A percentile compares a stretch with the other conserved stretches of the same genome.
Evolutionary conservation across 768 basidiomycete genomes (phyloP).

Genomic region (Cystofilobasidium macerans): DNA sequence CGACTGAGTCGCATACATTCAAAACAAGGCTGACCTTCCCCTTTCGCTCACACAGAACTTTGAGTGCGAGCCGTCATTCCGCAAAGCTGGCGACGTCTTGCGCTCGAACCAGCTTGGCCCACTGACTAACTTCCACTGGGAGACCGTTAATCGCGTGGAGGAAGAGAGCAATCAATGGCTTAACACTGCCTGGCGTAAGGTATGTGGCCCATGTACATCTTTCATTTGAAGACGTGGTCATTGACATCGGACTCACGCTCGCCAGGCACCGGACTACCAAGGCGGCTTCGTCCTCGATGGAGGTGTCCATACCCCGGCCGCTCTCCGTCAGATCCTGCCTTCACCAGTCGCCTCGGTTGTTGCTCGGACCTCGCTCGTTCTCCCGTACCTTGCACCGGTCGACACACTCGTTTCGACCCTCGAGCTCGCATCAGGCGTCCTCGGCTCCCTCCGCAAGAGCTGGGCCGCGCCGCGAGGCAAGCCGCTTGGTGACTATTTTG

Average conservation of each 20-base stretch:
- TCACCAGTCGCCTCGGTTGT: conserved; percentile 51
- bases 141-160: conserved; percentile 48
- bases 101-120: conserved; percentile 57
- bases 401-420: conserved; percentile 51
- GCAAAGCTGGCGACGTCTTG: conserved; percentile 37
- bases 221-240: not conserved
- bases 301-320: conserved; percentile 34
- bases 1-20: no score
- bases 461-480: conserved; percentile 3
- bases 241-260: no score
- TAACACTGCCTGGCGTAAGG: conserved; percentile 70
- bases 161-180: conserved; percentile 57
- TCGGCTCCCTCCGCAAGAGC: conserved; percentile 7
- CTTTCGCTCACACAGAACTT: conserved; percentile 29
- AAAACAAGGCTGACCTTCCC: conserved; percentile 16
- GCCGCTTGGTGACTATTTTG: not conserved
- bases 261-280: conserved; percentile 48
- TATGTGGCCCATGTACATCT: conserved; percentile 32
- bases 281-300: conserved; percentile 66
- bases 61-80: conserved; percentile 31
- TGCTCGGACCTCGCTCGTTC: conserved; percentile 57
- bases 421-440: not conserved
- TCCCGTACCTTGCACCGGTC: conserved; percentile 60
- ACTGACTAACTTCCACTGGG: conserved; percentile 55
- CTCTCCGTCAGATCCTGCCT: conserved; percentile 41